These are phyloP conservation scores for Sporisorium reilianum DNA, from an alignment of 1,284 basidiomycete genomes.

Conservation along the genomic window DNA sequence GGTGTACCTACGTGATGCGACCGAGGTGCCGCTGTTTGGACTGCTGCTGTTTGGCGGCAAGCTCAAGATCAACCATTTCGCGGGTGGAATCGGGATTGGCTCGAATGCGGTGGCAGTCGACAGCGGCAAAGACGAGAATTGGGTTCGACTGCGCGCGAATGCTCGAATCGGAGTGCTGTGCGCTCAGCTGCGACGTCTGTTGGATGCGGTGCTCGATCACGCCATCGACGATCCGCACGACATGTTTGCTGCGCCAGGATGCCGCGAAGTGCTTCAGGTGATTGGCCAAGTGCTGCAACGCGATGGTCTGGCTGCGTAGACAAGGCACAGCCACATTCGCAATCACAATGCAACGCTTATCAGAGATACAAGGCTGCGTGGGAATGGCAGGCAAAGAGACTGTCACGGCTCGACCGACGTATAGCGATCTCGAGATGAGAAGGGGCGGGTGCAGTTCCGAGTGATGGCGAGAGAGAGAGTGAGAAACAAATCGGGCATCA, in stretches of 20 bases:
- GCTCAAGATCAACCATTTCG: slow-evolving; percentile 78
- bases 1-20: slow-evolving; percentile 86
- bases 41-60: slow-evolving; percentile 85
- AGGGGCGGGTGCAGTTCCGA: neutral
- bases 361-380: neutral
- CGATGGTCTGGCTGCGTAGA: slow-evolving; percentile 29
- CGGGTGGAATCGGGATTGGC: slow-evolving; percentile 76
- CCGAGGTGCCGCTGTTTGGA: slow-evolving; percentile 88
- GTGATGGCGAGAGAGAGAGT: neutral
- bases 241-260: slow-evolving; percentile 40
- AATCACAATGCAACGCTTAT: neutral
- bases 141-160: slow-evolving; percentile 81
- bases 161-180: slow-evolving; percentile 89
- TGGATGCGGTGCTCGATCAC: slow-evolving; percentile 38
- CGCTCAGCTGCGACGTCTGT: slow-evolving; percentile 79
- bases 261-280: slow-evolving; percentile 33
- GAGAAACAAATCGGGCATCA: neutral
- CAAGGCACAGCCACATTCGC: neutral
- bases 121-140: slow-evolving; percentile 65
- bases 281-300: slow-evolving; percentile 36
- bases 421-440: neutral
- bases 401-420: neutral
- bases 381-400: neutral
- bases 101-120: slow-evolving; percentile 28
- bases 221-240: slow-evolving; percentile 36